Evolutionary conservation across 139 green algal species (phyloP).

Genomic region (Protoeuglena noctilucae): DNA sequence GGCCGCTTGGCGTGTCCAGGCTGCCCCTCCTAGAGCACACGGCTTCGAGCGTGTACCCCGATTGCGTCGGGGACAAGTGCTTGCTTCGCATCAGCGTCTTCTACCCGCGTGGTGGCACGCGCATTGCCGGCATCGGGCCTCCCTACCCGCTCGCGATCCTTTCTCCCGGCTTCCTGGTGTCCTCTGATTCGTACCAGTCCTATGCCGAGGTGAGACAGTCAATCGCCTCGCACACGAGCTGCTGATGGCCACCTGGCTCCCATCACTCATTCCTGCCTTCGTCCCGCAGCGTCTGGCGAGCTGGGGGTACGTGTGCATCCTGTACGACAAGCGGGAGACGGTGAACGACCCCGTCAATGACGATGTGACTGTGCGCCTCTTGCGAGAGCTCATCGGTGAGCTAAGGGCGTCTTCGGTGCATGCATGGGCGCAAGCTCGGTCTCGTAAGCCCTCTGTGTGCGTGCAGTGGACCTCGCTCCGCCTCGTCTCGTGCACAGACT

Average conservation of each 20-base stretch:
- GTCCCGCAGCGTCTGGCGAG: background rate
- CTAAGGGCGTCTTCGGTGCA: too few species aligned
- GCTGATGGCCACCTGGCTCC: background rate
- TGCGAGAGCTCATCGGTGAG: conserved; percentile 12
- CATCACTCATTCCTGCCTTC: background rate
- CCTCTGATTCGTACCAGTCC: conserved; percentile 36
- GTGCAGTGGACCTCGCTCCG: too few species aligned
- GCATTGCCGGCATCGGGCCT: conserved; percentile 19
- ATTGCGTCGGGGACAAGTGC: too few species aligned
- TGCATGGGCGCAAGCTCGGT: too few species aligned
- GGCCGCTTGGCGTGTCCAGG: too few species aligned
- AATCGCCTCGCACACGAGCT: background rate
- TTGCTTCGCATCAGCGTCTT: background rate
- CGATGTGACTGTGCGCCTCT: conserved; percentile 35
- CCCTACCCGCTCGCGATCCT: conserved; percentile 77
- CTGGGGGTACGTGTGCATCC: conserved; percentile 33
- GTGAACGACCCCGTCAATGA: conserved; percentile 49
- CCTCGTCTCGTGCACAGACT: too few species aligned
- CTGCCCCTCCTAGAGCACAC: too few species aligned
- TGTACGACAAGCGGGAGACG: conserved; percentile 49
- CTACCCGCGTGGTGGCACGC: too few species aligned
- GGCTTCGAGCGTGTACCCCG: too few species aligned
- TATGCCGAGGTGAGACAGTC: conserved; percentile 40
- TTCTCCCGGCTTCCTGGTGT: conserved; percentile 64
- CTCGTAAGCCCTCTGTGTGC: too few species aligned